Evolutionary conservation across 768 basidiomycete genomes (phyloP), one percentile per base, ranked within the genome.

Genomic region (Termitomyces sp.): DNA sequence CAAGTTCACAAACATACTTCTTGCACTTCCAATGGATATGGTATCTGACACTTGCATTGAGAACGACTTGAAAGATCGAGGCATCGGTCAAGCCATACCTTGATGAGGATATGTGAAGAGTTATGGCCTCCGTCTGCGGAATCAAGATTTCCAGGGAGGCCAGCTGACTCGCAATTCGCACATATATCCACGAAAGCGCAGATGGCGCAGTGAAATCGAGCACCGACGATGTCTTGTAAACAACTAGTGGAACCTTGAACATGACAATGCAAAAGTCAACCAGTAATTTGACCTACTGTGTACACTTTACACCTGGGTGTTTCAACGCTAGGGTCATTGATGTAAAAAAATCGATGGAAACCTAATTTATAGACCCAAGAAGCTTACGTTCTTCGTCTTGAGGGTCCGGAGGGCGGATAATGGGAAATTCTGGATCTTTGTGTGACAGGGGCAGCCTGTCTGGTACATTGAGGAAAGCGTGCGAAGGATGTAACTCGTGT

Each of bases 41-140:
- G 94, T 48, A 98, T 94, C 93, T 95, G 57, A n/a, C n/a, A 28
- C 39, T 37, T 26, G 2, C 33, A 56, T 53, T 63, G 31, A 54
- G 46, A 61, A 5, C 18, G 28, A 44, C 15, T 50, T 42, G 15
- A 26, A 46, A 22, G 20, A 24, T 12, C 34, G 22, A 48, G 18
- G 28, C 6, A 56, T 2, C 5, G 12, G 36, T 31, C 10, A 26
- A 28, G 4, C n/a, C 34, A 47, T 59, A 91, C 94, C 84, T 98
- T 98, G 72, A 98, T 91, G 81, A 96, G 83, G 62, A 96, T 94
- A 66, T 98, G 94, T 1, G 90, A 88, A 16, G 89, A 91, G 54
- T 81, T 79, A 62, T 93, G 92, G 0, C 89, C 91, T 5, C 84
- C 87, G 41, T 91, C 88, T 0, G 81, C 77, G 0, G 88, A 85